Evolutionary conservation across 768 basidiomycete species (phyloP), one percentile per base, ranked within the genome.

Genomic region (Lepiota brunneoincarnata): DNA sequence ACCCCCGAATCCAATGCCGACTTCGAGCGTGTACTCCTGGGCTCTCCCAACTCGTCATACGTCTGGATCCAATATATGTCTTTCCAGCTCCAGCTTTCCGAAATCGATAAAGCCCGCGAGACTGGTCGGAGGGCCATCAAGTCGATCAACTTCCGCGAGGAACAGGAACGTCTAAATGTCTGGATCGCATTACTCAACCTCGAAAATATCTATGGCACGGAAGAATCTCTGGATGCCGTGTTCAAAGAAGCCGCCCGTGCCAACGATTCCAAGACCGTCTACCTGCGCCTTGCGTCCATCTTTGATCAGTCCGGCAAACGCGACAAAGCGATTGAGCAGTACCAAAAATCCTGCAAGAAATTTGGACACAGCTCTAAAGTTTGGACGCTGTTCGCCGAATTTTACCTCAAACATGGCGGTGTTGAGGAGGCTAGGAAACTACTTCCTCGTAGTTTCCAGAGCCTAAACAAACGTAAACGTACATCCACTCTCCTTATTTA

Each of bases 61-160:
- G 79, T 98, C 31, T 99, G 97, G 97, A 87, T 99, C 55, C 95
- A 98, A 68, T 99, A 94, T 69, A 98, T 99, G 93, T 96, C 97
- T 7, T 96, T 98, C 82, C 93, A 95, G 63, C 76, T 98, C 10
- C 93, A 93, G 60, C 81, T 99, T n/a, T 92, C 95, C 26, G 96
- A 99, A 71, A 75, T 97, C 51, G 95, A 94, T 63, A 97, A 95
- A 69, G 97, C 96, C 12, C 82, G 93, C 40, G 86, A 89, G 66
- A 86, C 94, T 48, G 95, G 86, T 43, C 80, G 83, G 49, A 84
- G 91, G 20, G 96, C 94, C 4, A 75, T 98, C 41, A 76, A 82
- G 57, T 87, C 87, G 10, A 98, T 99, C 72, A 89, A 80, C 65
- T 98, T 96, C 76, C 83, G 96, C 39, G 97, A 99, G 70, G 97